phyloP scores from a whole-genome alignment of 1,284 basidiomycete species.

The Ceratobasidium sp. region DNA sequence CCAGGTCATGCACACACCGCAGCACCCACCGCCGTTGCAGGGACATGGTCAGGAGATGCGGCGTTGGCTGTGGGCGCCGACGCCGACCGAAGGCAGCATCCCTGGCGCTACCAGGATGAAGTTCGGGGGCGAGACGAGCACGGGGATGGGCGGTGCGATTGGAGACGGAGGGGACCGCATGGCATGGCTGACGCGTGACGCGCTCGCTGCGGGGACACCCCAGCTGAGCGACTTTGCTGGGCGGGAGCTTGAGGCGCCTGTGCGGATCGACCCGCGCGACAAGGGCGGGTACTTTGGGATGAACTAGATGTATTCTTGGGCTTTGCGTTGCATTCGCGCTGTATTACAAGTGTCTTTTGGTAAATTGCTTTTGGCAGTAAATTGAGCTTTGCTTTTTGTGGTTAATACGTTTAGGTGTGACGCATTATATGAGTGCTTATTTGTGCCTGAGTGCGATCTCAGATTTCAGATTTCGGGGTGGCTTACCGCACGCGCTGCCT shows the following conservation, averaged over 20 bases:
- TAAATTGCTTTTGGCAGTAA: not conserved
- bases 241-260: conserved; percentile 5
- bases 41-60: not conserved
- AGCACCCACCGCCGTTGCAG: conserved; percentile 15
- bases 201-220: conserved; percentile 18
- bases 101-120: conserved; percentile 4
- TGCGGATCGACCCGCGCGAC: conserved; percentile 10
- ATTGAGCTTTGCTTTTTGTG: conserved; percentile 6
- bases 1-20: conserved; percentile 22
- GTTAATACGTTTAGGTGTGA: not conserved
- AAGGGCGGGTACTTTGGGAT: conserved; percentile 14
- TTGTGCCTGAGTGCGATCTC: conserved; percentile 13
- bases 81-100: conserved; percentile 10
- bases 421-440: not conserved
- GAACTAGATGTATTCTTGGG: conserved; percentile 16
- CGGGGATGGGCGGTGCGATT: conserved; percentile 14
- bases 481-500: not conserved
- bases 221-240: conserved; percentile 26
- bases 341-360: not conserved
- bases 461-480: conserved; percentile 15
- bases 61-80: conserved; percentile 25
- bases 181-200: conserved; percentile 19
- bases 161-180: conserved; percentile 22
- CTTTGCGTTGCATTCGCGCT: not conserved
- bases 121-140: conserved; percentile 10